Evolutionary conservation across 345 rosid genomes (phyloP).

Genomic region (Eucalyptus marginata): DNA sequence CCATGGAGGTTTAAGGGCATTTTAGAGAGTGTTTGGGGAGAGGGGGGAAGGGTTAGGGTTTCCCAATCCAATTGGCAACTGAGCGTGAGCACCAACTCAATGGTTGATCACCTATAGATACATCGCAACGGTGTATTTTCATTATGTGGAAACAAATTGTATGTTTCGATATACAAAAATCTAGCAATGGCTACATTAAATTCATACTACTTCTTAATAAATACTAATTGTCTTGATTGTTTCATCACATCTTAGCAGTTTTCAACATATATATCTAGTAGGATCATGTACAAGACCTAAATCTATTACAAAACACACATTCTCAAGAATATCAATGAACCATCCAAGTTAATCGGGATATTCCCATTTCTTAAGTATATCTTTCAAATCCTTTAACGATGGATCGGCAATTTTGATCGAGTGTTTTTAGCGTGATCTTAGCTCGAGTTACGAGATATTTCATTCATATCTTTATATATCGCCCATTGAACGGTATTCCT

Average conservation of each 20-base stretch:
- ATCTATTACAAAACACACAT: not conserved
- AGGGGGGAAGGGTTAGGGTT: not conserved
- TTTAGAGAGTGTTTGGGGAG: too few relatives aligned
- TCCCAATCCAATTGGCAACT: not conserved
- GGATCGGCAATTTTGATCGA: not conserved
- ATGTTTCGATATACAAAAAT: not conserved
- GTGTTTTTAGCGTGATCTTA: fast-evolving
- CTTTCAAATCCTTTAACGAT: fast-evolving
- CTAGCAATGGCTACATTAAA: not conserved
- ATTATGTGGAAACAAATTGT: not conserved
- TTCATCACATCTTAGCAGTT: not conserved
- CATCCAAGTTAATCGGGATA: not conserved
- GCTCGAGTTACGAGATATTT: too few relatives aligned
- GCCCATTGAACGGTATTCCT: too few relatives aligned
- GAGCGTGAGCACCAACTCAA: not conserved
- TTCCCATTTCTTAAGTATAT: too few relatives aligned
- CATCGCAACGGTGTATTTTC: not conserved
- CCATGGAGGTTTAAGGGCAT: not conserved
- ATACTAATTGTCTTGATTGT: not conserved
- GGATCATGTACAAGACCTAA: not conserved
- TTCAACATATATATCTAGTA: not conserved
- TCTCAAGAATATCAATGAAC: not conserved
- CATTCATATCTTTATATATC: too few relatives aligned
- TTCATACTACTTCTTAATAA: not conserved
- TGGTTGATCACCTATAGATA: not conserved